Evolutionary conservation across 2,329 filamentous ascomycete genomes (phyloP).

Genomic region (Diplocarpon mali): DNA sequence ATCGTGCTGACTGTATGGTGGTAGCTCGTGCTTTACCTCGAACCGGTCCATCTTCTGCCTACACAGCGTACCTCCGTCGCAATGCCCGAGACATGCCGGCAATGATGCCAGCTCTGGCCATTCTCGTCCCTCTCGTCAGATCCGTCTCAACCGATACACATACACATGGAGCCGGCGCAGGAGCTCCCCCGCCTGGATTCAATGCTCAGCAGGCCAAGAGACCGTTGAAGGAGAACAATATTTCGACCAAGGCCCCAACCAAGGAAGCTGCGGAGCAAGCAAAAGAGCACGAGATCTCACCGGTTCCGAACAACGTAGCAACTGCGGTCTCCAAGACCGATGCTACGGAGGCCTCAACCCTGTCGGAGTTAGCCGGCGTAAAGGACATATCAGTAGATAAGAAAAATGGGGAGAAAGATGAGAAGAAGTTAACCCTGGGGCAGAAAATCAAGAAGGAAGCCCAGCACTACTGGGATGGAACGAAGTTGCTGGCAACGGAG

Average conservation of each 20-base stretch:
- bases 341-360: slow-evolving; percentile 23
- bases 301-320: slow-evolving; percentile 16
- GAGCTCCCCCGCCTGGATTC: slow-evolving; percentile 58
- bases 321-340: slow-evolving; percentile 27
- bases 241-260: slow-evolving; percentile 23
- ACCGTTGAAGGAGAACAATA: slow-evolving; percentile 35
- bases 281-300: slow-evolving; percentile 20
- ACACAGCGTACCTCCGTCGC: slow-evolving; percentile 26
- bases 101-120: slow-evolving; percentile 38
- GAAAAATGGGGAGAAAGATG: slow-evolving; percentile 56
- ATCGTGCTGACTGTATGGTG: slow-evolving; percentile 5
- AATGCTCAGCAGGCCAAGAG: slow-evolving; percentile 59
- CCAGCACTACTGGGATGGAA: slow-evolving; percentile 96
- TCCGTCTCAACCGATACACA: slow-evolving; percentile 49
- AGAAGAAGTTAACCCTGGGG: slow-evolving; percentile 77
- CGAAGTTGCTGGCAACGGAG: slow-evolving; percentile 85
- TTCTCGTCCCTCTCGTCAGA: slow-evolving; percentile 43
- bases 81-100: slow-evolving; percentile 25
- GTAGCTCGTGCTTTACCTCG: slow-evolving; percentile 25
- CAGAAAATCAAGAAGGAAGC: slow-evolving; percentile 93
- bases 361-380: slow-evolving; percentile 51
- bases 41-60: slow-evolving; percentile 24
- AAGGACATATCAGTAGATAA: slow-evolving; percentile 52
- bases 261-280: slow-evolving; percentile 20
- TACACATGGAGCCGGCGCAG: slow-evolving; percentile 33